These are phyloP conservation scores for Oehlia diaphana DNA, from an alignment of 192 early-diverging fungal species.

Conservation along the genomic window DNA sequence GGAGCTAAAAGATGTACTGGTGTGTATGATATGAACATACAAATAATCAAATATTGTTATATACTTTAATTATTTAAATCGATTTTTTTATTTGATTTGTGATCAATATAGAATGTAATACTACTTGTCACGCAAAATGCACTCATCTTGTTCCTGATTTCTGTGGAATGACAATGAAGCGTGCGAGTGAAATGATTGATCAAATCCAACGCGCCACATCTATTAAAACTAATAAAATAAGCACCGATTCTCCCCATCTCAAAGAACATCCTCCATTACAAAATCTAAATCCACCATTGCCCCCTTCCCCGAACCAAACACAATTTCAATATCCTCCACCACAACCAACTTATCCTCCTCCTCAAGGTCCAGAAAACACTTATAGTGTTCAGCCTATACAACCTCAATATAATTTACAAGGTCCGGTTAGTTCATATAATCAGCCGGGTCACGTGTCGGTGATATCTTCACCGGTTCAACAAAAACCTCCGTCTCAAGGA, in stretches of 20 bases:
- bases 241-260: too few species aligned
- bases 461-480: neutral
- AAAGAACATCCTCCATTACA: neutral
- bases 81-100: neutral
- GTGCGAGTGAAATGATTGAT: slow-evolving; percentile 83
- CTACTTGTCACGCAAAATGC: slow-evolving; percentile 83
- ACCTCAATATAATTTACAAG: neutral
- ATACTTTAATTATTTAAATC: neutral
- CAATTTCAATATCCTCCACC: slow-evolving; percentile 33
- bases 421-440: neutral
- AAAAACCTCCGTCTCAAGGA: neutral
- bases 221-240: too few species aligned
- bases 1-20: slow-evolving; percentile 55
- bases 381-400: neutral
- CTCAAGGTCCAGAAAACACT: neutral
- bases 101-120: slow-evolving; percentile 70
- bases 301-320: slow-evolving; percentile 22
- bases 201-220: slow-evolving; percentile 69
- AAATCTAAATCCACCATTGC: slow-evolving; percentile 25
- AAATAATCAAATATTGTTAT: neutral
- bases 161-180: slow-evolving; percentile 86
- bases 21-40: slow-evolving; percentile 26
- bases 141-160: slow-evolving; percentile 85
- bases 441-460: neutral
- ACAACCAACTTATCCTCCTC: slow-evolving; percentile 3